Base-by-base conservation (phyloP, 1,139 yeast species). In the Yamadazyma songkhlaensis region DNA sequence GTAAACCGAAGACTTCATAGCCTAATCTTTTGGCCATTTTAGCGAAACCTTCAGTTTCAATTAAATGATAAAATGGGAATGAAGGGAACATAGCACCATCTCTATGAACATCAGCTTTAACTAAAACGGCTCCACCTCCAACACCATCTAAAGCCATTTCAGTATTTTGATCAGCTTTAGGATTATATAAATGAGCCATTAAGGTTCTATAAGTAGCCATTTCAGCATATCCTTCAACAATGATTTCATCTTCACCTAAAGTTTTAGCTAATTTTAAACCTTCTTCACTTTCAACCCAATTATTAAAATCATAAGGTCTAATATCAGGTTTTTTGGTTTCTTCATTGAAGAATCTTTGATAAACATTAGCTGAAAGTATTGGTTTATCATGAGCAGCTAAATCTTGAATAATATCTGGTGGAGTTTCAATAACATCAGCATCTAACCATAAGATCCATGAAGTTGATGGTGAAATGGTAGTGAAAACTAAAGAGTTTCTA, bases 51-150 rank as follows among this genome's bases (percentile, higher is more conserved):
- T 92, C 98, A 6, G 97, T 89, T 66, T 92, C 98, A 49, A 92
- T 89, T 63, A 92, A 74, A 58, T 92, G 96, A 61, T 92, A 90
- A 70, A 92, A 92, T 44, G 98, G 94, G 78, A 92, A 92, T 29
- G 95, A 86, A 13, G 98, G 98, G 77, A 92, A 92, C 97, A 90
- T 90, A 40, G 97, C 97, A 37, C 98, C 98, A 59, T 92, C 98
- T 59, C 98, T 77, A 64, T 92, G 98, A 40, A 92, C 98, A 50
- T 89, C 97, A 8, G 97, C 96, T 59, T 90, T 88, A 25, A 92
- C 98, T 63, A 92, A 61, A 26, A 95, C 81, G 31, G 97, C 95
- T 23, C 97, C 96, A 43, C 92, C 97, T 39, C 98, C 98, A 42
- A 92, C 97, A 59, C 98, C 98, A 60, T 92, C 98, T 43, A 92